Conservation (phyloP, 306 rosid species). For the Malus orientalis region DNA sequence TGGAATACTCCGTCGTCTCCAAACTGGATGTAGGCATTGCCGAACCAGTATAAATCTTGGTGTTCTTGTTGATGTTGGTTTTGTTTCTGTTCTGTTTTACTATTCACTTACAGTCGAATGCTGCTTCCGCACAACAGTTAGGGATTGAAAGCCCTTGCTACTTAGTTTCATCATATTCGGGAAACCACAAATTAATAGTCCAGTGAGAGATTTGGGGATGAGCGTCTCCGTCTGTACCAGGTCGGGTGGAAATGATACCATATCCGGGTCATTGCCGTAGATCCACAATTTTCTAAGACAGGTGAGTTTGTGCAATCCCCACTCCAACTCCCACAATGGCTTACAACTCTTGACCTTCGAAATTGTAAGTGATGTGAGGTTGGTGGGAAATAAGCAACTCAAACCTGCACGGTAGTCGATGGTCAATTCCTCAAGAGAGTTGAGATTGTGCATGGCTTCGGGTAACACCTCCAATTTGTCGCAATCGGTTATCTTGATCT, state of each 20-base stretch:
- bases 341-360: neutral
- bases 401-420: conserved; percentile 2
- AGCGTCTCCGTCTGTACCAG: neutral
- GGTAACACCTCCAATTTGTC: neutral
- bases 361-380: conserved; percentile 4
- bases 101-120: no score
- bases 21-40: no score
- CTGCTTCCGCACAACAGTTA: no score
- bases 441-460: neutral
- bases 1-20: no score
- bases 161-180: neutral
- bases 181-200: neutral
- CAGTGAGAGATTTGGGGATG: conserved; percentile 6
- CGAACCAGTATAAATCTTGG: no score
- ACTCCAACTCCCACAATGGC: neutral
- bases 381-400: neutral
- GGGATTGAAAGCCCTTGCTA: no score
- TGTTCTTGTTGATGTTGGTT: no score
- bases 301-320: conserved; percentile 13
- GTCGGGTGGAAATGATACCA: neutral
- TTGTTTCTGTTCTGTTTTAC: no score
- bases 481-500: neutral
- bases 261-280: no score
- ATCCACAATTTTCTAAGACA: neutral
- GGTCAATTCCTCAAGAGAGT: neutral